Percentiles rank a stretch among this genome's conserved stretches.
phyloP scores from a whole-genome alignment of 2,329 filamentous ascomycete genomes.

The Onygenales sp. region DNA sequence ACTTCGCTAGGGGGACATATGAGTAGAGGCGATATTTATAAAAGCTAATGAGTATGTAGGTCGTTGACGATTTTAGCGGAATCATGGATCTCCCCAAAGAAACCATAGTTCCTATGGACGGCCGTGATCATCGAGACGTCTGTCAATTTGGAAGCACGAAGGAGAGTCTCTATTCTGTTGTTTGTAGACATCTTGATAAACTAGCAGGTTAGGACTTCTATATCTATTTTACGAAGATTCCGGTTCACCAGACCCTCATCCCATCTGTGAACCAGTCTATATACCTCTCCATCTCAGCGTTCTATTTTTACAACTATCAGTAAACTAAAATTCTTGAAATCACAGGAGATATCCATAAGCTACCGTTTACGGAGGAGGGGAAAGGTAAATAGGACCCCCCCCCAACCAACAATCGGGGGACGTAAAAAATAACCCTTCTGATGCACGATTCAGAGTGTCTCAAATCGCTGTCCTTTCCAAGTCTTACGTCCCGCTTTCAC shows the following conservation, averaged over 20 bases:
- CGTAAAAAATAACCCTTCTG: too few species aligned
- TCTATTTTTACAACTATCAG: too few species aligned
- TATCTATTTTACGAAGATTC: neutral
- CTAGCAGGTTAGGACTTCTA: neutral
- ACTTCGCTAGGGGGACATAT: neutral
- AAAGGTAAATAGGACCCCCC: too few species aligned
- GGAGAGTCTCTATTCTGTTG: neutral
- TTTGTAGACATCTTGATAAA: neutral
- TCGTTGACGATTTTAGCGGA: neutral
- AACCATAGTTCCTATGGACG: neutral
- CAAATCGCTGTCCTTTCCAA: neutral
- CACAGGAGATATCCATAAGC: too few species aligned
- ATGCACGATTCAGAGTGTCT: neutral
- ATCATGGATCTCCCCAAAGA: neutral
- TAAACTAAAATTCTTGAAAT: too few species aligned
- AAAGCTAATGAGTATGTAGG: neutral
- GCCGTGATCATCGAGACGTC: neutral
- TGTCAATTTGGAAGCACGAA: neutral
- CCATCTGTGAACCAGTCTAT: neutral
- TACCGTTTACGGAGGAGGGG: too few species aligned
- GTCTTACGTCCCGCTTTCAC: neutral
- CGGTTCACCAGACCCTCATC: neutral
- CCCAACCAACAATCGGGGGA: too few species aligned
- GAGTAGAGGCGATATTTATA: neutral
- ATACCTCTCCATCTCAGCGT: too few species aligned